phyloP scores from a whole-genome alignment of 1,284 basidiomycete species.

The Ceratobasidium sp. region DNA sequence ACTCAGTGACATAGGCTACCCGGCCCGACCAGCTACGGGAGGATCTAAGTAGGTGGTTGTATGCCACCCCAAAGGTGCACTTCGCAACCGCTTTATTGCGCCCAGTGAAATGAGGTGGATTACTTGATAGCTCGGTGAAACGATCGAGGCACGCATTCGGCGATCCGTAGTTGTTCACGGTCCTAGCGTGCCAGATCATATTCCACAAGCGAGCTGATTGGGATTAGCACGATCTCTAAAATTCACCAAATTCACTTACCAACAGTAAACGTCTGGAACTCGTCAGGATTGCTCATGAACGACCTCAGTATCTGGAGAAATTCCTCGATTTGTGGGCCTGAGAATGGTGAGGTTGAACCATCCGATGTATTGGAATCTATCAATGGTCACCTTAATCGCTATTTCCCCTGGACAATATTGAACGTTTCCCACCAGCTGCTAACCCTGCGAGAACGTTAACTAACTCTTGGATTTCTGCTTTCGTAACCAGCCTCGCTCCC shows the following conservation, averaged over 20 bases:
- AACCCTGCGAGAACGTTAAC: constrained; percentile 6
- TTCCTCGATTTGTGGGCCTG: neutral
- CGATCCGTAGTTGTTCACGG: constrained; percentile 16
- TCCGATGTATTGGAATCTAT: constrained; percentile 15
- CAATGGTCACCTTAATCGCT: neutral
- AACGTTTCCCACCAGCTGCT: neutral
- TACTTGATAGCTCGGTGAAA: neutral
- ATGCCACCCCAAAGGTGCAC: constrained; percentile 5
- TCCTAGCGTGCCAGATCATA: constrained; percentile 35
- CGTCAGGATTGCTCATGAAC: neutral
- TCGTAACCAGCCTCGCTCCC: neutral
- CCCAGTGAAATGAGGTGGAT: constrained; percentile 7
- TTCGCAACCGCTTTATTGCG: neutral
- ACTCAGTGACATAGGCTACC: constrained; percentile 10
- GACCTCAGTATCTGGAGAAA: neutral
- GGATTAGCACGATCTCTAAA: neutral
- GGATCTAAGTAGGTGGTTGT: neutral
- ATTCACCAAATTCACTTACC: neutral
- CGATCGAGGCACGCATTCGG: constrained; percentile 29
- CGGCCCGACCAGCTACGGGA: constrained; percentile 16
- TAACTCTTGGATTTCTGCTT: neutral
- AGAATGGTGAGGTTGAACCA: constrained; percentile 26
- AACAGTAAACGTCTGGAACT: constrained; percentile 21
- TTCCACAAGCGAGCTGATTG: constrained; percentile 15
- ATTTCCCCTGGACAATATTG: neutral